Evolutionary conservation across 768 basidiomycete species (phyloP).

Genomic region (Mycena epipterygia): DNA sequence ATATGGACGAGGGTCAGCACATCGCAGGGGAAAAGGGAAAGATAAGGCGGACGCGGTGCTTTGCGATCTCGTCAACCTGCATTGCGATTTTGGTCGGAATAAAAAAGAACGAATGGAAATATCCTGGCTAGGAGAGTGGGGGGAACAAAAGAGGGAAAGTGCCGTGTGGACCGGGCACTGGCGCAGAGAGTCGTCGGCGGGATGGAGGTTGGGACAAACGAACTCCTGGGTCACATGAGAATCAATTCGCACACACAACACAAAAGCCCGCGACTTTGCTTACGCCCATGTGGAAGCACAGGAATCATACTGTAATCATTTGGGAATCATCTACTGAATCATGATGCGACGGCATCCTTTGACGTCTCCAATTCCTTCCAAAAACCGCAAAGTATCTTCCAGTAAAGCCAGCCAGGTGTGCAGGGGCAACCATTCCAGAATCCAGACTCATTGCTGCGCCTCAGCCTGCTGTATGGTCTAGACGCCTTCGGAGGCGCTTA

Average conservation of each 20-base stretch:
- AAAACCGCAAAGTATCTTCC: too few species aligned
- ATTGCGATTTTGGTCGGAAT: constrained; percentile 48
- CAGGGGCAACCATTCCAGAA: too few species aligned
- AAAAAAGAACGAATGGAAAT: constrained; percentile 51
- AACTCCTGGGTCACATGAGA: constrained; percentile 26
- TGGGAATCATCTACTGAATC: not conserved
- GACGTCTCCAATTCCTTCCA: not conserved
- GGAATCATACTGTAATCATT: not conserved
- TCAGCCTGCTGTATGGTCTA: too few species aligned
- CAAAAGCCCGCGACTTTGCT: not conserved
- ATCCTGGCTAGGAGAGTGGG: constrained; percentile 49
- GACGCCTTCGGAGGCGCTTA: too few species aligned
- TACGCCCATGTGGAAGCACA: too few species aligned
- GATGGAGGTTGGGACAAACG: constrained; percentile 12
- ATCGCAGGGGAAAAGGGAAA: not conserved
- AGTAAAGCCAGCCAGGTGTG: too few species aligned
- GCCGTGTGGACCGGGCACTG: constrained; percentile 41
- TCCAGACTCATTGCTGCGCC: too few species aligned
- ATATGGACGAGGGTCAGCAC: constrained; percentile 7
- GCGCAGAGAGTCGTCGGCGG: constrained; percentile 24
- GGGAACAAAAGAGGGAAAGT: constrained; percentile 53
- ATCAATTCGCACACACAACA: not conserved
- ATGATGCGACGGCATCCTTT: constrained; percentile 2
- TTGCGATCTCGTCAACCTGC: constrained; percentile 45
- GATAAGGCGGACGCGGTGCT: constrained; percentile 31